Conservation (phyloP, 2,329 filamentous ascomycete genomes). For the Leptographium procerum region DNA sequence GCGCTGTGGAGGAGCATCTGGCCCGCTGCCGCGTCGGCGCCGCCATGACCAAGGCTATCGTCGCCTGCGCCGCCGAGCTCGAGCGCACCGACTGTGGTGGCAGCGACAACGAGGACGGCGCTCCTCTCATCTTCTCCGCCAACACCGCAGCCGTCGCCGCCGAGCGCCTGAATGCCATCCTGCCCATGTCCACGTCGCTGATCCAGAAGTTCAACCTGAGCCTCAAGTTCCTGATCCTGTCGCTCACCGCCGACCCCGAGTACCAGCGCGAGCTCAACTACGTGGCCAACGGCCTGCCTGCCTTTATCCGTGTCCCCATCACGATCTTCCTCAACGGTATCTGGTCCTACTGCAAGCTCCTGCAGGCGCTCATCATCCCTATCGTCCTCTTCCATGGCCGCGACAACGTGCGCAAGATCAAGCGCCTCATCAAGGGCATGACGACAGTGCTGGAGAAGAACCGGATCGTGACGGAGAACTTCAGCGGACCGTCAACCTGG, state of each 20-base stretch:
- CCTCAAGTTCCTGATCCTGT: slow-evolving; percentile 29
- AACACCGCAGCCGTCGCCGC: background rate
- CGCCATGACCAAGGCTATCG: background rate
- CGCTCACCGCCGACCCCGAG: slow-evolving; percentile 30
- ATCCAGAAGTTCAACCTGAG: background rate
- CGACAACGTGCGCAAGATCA: slow-evolving; percentile 26
- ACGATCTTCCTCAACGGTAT: slow-evolving; percentile 21
- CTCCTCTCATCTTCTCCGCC: background rate
- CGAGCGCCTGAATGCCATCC: background rate
- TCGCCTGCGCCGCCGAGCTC: background rate
- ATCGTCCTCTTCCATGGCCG: slow-evolving; percentile 20
- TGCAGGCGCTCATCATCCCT: slow-evolving; percentile 8
- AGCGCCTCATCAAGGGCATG: slow-evolving; percentile 17
- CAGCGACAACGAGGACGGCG: background rate
- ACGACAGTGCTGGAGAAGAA: slow-evolving; percentile 9
- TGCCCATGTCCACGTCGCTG: background rate
- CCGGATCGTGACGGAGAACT: slow-evolving; percentile 8
- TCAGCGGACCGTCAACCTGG: slow-evolving; percentile 9
- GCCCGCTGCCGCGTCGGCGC: slow-evolving; percentile 8
- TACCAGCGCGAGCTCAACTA: slow-evolving; percentile 31
- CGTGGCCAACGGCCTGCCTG: slow-evolving; percentile 7
- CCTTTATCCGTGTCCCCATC: slow-evolving; percentile 17
- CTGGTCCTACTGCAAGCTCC: slow-evolving; percentile 10
- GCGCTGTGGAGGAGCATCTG: slow-evolving; percentile 2
- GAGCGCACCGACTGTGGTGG: background rate